A percentile compares a stretch with the other conserved stretches of the same genome.
These are phyloP conservation scores for Pancytospora philotis DNA, from an alignment of 371 early-diverging fungal genomes.

Conservation along the genomic window DNA sequence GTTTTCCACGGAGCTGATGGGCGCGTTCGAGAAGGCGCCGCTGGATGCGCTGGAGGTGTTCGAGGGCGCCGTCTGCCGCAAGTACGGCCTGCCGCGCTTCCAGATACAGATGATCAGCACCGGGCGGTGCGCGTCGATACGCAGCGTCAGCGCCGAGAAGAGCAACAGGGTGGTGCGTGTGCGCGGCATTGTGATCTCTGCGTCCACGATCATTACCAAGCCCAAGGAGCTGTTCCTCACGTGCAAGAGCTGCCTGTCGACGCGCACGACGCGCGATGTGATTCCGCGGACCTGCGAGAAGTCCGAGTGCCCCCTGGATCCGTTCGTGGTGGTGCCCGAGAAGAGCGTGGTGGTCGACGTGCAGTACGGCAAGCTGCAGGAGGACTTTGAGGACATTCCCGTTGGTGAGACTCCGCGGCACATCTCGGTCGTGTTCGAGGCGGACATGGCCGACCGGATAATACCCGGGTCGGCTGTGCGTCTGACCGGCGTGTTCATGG, in stretches of 20 bases:
- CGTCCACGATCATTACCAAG: conserved; percentile 63
- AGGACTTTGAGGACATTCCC: conserved; percentile 88
- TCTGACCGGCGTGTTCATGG: conserved; percentile 86
- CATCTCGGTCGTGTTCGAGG: conserved; percentile 73
- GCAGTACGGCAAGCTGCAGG: conserved; percentile 92
- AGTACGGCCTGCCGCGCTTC: conserved; percentile 25
- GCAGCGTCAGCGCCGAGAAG: conserved; percentile 64
- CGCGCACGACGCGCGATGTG: conserved; percentile 64
- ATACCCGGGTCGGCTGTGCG: conserved; percentile 83
- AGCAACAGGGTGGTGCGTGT: conserved; percentile 83
- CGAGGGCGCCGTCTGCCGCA: conserved; percentile 21
- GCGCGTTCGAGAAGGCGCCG: conserved; percentile 27
- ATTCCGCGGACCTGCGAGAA: conserved; percentile 58
- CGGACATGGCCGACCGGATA: conserved; percentile 73
- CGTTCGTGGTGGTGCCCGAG: conserved; percentile 83
- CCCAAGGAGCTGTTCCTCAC: conserved; percentile 51
- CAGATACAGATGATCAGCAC: conserved; percentile 37
- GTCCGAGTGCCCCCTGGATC: conserved; percentile 65
- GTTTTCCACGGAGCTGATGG: conserved; percentile 17
- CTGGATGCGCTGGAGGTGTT: conserved; percentile 24
- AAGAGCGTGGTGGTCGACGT: conserved; percentile 87
- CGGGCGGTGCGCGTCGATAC: conserved; percentile 34
- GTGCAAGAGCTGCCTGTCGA: conserved; percentile 57
- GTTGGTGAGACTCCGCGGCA: conserved; percentile 94
- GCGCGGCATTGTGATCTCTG: conserved; percentile 87